Base-by-base conservation (phyloP, 1,139 yeast species). In the Saccharomyces pastorianus region DNA sequence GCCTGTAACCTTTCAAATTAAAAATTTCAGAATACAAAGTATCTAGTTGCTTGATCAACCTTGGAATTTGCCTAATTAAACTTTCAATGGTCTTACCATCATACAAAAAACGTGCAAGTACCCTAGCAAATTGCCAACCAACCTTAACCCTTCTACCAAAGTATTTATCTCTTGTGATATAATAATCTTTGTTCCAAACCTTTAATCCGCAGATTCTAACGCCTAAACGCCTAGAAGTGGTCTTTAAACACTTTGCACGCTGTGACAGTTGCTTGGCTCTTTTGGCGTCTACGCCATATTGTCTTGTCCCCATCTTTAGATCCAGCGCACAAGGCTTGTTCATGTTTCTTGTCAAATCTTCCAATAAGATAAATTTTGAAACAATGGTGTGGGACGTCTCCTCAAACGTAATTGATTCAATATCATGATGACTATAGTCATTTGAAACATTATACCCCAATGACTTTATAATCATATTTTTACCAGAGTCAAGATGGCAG, bases 271-370 rank as follows among this genome's bases (percentile, higher is more conserved):
- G 88, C 71, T 95, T 95, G 53, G 82, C 75, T 13, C 73, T 70
- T 8, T 78, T 77, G 0, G 98, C 98, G 61, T 89, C 96, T 14
- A 91, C 85, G n/a, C 99, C 99, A 64, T 93, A 93, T 70, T 95
- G 99, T 53, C 99, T 78, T 0, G 99, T 91, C 1, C 99, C 99
- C 98, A 95, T 93, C 68, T 95, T 95, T 61, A 95, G 76, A 71
- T 95, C 99, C 56, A 95, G 74, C 1, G 93, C 98, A 68, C 97
- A 90, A 0, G 99, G 98, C 57, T 79, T 80, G 34, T 72, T 75
- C 84, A 93, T 82, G 34, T 89, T 88, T 52, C 84, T 79, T 0
- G 98, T 91, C 53, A 95, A 73, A 71, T 95, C 99, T 66, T 95
- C 99, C 53, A 91, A 75, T n/a, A 95, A 73, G 44, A 95, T 86